Evolutionary conservation across 2,329 filamentous ascomycete species (phyloP), one percentile per base, ranked within the genome.

Genomic region (Colletotrichum ledebouriae): DNA sequence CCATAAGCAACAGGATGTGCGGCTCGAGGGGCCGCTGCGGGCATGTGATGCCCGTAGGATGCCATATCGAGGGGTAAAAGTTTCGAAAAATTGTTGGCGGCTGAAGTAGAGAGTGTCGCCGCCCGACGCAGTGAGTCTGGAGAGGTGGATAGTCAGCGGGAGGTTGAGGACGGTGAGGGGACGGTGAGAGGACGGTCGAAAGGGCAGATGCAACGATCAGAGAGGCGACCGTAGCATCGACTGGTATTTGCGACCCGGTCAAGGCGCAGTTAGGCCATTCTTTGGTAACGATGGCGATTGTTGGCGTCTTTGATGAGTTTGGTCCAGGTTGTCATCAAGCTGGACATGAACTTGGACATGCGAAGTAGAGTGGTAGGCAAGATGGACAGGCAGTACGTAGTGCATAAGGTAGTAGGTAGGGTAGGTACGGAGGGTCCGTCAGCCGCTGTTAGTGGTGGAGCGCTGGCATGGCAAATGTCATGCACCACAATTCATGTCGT

Each of bases 1-100:
- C 80, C 81, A 76, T 86, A 85, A 64, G 79, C 78, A 53, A 78
- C 78, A 62, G 82, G 80, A 65, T 83, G 82, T 59, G 59, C 59
- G 17, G 68, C 52, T 55, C 70, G 64, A 6, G 67, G 67, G 29
- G 67, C 70, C 25, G 70, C 47, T 13, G 68, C 52, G 25, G 70
- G 59, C 70, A 62, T 59, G 11, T 64, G 68, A 52, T 70, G 70
- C 25, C 68, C 68, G 53, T 70, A 69, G 11, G 69, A 70, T 17
- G 70, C 63, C 70, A 71, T 70, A 3, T 50, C 39, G 46, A 15
- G 22, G 15, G 33, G 29, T 29, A 42, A 6, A 42, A 34, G 33
- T 15, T 57, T 63, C 33, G 56, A 39, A 41, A n/a, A 42, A n/a
- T 34, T 15, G 50, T 57, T 13, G 57, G 50, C 61, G 57, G 37